These are phyloP conservation scores for Typha latifolia DNA, from an alignment of 176 grass and related monocot genomes.

Conservation along the genomic window DNA sequence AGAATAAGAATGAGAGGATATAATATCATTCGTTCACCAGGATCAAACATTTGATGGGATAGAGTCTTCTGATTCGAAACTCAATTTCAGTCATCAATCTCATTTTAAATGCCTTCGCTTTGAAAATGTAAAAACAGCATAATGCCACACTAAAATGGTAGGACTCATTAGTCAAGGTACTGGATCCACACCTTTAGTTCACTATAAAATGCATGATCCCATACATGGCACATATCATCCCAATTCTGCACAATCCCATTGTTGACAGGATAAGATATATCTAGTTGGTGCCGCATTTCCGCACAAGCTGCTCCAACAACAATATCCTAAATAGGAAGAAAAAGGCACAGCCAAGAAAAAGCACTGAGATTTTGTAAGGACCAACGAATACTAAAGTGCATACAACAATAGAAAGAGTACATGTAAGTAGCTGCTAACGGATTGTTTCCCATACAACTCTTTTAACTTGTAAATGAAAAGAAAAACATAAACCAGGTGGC, in stretches of 20 bases:
- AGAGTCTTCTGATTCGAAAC: no score
- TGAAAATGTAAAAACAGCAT: background rate
- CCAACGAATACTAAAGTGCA: no score
- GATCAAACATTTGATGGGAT: no score
- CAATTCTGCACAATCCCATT: constrained; percentile 99
- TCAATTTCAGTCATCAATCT: no score
- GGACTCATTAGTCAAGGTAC: background rate
- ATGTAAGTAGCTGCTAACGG: no score
- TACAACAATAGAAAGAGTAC: no score
- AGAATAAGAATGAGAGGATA: constrained; percentile 18
- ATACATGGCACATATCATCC: constrained; percentile 97
- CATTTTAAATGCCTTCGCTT: no score
- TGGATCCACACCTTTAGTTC: constrained; percentile 64
- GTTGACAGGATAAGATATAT: constrained; percentile 88
- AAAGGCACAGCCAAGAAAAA: no score
- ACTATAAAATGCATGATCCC: constrained; percentile 97
- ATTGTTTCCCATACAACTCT: background rate
- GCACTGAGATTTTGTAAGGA: no score
- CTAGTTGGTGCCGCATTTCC: constrained; percentile 84
- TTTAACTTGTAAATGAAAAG: background rate
- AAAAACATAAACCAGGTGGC: background rate
- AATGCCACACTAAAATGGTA: background rate
- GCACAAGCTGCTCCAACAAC: constrained; percentile 93
- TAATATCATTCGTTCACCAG: background rate
- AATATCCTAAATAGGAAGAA: constrained; percentile 50